Evolutionary conservation across 2,329 filamentous ascomycete species (phyloP), one percentile per base, ranked within the genome.

Genomic region (Xylaria sp.): DNA sequence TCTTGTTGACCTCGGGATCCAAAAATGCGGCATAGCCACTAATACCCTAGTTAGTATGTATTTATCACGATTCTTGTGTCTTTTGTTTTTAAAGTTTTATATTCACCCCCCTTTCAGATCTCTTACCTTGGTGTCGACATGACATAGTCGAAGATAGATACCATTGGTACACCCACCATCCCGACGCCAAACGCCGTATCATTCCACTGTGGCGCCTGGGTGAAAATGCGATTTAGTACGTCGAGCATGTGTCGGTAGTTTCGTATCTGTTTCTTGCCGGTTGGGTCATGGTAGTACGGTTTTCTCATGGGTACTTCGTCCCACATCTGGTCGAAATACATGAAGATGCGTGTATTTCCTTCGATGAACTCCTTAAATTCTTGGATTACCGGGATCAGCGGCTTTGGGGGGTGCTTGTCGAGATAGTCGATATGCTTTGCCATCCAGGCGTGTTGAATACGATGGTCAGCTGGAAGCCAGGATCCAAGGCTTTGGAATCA

Each of bases 321-420:
- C 78, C 90, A 92, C 90, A 92, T 92, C 69, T 85, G 81, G 27
- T 81, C 80, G 73, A 91, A 87, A 75, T 89, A 87, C 83, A 92
- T 89, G 80, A 87, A 89, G 29, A 92, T 80, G 25, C 88, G 84
- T 1, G 89, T 80, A 69, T 88, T 88, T 31, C 77, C 77, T 75
- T 92, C 90, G 68, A 93, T 92, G 27, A 92, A 79, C 1, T 85
- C 76, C 73, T 88, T 83, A 79, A 93, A 91, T 69, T 92, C 90
- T 68, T 84, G 72, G 0, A 92, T 77, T 0, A 88, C 88, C 0
- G 89, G 89, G 13, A 85, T 82, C 0, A 92, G 80, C 1, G 84
- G 76, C 70, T 84, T 78, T 4, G 78, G 73, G 7, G 80, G 78
- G 63, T 85, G 78, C 17, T 80, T 77, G 71, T 89, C 85, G 25